Conservation (phyloP, 1,284 basidiomycete genomes). For the Xanthoconium separans region DNA sequence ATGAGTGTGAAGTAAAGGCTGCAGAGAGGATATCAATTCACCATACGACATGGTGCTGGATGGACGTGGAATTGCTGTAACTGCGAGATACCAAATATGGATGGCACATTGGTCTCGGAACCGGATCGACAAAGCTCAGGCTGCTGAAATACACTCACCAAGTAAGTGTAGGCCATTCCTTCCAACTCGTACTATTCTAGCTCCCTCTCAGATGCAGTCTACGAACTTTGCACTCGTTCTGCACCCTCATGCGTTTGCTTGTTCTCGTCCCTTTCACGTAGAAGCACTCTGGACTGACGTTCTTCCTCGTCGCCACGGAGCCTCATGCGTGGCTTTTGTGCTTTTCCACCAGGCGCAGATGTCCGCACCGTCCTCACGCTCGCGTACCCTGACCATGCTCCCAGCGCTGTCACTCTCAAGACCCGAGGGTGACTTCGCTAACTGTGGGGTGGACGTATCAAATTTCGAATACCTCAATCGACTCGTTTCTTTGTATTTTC, state of each 20-base stretch:
- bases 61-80: no score
- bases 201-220: neutral
- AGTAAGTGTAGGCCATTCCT: neutral
- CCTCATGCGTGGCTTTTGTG: neutral
- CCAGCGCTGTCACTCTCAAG: neutral
- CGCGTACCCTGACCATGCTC: neutral
- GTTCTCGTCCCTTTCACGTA: no score
- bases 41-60: no score
- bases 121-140: neutral
- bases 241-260: no score
- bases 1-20: no score
- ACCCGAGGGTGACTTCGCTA: neutral
- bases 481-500: neutral
- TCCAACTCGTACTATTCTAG: neutral
- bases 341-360: neutral
- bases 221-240: neutral
- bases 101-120: neutral
- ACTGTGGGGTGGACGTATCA: neutral
- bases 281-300: no score
- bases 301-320: neutral
- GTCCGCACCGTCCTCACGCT: neutral
- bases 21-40: no score
- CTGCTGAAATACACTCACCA: neutral
- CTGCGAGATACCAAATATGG: constrained; percentile 4
- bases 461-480: neutral